phyloP scores from a whole-genome alignment of 2,329 filamentous ascomycete genomes.

The Sporothrix variecibatus region DNA sequence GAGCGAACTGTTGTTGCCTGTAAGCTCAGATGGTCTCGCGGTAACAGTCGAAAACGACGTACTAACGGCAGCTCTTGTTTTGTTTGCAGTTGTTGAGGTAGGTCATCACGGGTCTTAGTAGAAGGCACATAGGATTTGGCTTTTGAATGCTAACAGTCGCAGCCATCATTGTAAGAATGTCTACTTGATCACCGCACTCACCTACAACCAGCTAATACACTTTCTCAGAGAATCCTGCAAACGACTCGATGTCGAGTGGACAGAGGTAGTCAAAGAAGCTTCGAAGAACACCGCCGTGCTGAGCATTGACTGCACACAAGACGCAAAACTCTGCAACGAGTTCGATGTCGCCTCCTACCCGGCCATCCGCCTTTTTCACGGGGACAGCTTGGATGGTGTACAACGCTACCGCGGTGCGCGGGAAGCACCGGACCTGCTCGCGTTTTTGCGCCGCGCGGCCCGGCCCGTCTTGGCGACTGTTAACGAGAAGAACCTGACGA shows the following conservation, averaged over 20 bases:
- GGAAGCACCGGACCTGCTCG: slow-evolving; percentile 36
- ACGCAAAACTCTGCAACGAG: slow-evolving; percentile 44
- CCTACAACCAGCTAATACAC: background rate
- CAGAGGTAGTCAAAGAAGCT: slow-evolving; percentile 32
- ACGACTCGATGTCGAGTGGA: slow-evolving; percentile 43
- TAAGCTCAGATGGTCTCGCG: slow-evolving; percentile 32
- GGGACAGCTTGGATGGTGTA: slow-evolving; percentile 34
- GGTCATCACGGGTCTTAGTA: background rate
- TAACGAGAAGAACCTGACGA: slow-evolving; percentile 34
- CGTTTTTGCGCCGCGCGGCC: slow-evolving; percentile 34
- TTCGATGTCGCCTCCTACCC: slow-evolving; percentile 49
- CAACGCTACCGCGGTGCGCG: slow-evolving; percentile 49
- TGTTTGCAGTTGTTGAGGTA: slow-evolving; percentile 28
- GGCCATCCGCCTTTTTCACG: slow-evolving; percentile 47
- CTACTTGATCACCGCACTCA: background rate
- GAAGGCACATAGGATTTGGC: no score
- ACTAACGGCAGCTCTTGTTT: no score
- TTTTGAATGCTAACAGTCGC: background rate
- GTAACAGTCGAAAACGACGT: no score
- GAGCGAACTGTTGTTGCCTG: slow-evolving; percentile 39
- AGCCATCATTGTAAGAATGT: slow-evolving; percentile 27
- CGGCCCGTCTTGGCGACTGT: slow-evolving; percentile 37
- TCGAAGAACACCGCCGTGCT: slow-evolving; percentile 31
- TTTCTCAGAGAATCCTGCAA: slow-evolving; percentile 37
- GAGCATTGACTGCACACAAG: slow-evolving; percentile 46